phyloP scores from a whole-genome alignment of 106 monocot genomes.

The Amphibolis antarctica region DNA sequence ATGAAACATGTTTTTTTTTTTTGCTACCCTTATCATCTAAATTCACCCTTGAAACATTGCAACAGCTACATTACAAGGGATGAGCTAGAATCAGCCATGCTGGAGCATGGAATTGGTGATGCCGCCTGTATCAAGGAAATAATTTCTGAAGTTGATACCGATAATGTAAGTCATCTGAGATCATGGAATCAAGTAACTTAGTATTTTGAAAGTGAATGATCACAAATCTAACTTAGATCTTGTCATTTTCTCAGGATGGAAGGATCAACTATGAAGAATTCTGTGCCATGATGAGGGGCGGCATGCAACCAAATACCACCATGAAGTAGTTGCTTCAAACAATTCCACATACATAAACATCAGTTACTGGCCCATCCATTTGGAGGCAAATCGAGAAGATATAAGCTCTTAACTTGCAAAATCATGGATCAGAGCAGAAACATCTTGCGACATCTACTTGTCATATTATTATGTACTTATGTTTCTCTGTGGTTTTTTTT shows the following conservation, averaged over 20 bases:
- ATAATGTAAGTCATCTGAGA: slow-evolving; percentile 37
- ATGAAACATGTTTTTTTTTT: no score
- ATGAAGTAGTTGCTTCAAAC: background rate
- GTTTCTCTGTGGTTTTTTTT: background rate
- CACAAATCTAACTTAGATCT: background rate
- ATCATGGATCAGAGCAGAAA: background rate
- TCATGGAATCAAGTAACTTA: background rate
- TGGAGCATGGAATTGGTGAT: slow-evolving; percentile 72
- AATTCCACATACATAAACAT: background rate
- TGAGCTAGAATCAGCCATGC: slow-evolving; percentile 58
- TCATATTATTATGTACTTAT: background rate
- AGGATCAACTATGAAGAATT: slow-evolving; percentile 21
- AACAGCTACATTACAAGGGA: slow-evolving; percentile 64
- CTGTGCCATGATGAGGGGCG: slow-evolving; percentile 16
- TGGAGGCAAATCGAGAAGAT: background rate
- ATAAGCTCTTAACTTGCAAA: background rate
- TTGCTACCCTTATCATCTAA: no score
- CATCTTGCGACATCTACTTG: background rate
- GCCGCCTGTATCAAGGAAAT: slow-evolving; percentile 61
- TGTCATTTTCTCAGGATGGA: slow-evolving; percentile 12
- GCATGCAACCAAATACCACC: slow-evolving; percentile 3
- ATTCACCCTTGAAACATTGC: background rate
- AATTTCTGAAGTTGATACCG: slow-evolving; percentile 68
- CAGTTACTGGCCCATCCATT: background rate
- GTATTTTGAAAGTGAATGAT: background rate